Conservation (phyloP, 306 rosid species). For the Alnus rubra region DNA sequence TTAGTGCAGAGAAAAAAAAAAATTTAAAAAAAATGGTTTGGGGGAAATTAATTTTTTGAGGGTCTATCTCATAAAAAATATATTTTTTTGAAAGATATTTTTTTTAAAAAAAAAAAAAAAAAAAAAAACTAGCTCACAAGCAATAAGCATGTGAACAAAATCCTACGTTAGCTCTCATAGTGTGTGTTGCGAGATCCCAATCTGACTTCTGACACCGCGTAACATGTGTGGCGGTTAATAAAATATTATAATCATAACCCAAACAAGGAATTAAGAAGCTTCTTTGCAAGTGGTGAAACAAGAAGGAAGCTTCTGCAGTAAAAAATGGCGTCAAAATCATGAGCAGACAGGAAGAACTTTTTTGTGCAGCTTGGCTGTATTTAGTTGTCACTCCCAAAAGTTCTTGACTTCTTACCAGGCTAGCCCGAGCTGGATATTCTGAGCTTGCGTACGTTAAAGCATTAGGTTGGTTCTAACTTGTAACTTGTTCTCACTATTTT, state of each 20-base stretch:
- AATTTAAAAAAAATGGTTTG: no score
- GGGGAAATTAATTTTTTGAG: no score
- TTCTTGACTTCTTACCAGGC: not conserved
- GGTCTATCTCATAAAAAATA: no score
- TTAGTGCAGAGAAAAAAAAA: no score
- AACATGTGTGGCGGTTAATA: not conserved
- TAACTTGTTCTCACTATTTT: not conserved
- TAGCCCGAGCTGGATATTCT: not conserved
- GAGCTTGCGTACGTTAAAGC: slow-evolving; percentile 17
- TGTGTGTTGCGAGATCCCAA: no score
- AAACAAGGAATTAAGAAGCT: slow-evolving; percentile 18
- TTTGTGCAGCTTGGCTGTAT: slow-evolving; percentile 51
- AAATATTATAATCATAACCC: not conserved
- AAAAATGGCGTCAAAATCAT: no score
- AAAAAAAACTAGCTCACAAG: no score
- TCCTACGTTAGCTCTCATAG: no score
- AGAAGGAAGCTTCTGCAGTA: slow-evolving; percentile 32
- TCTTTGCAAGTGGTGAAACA: not conserved
- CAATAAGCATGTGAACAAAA: no score
- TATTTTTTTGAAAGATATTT: no score
- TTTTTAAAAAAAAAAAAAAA: no score
- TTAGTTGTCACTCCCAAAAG: slow-evolving; percentile 39
- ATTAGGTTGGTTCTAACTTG: not conserved
- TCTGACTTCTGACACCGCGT: not conserved
- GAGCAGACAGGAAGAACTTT: slow-evolving; percentile 43